Base-by-base conservation (phyloP, 441 rosid genomes). In the Metrosideros polymorpha region DNA sequence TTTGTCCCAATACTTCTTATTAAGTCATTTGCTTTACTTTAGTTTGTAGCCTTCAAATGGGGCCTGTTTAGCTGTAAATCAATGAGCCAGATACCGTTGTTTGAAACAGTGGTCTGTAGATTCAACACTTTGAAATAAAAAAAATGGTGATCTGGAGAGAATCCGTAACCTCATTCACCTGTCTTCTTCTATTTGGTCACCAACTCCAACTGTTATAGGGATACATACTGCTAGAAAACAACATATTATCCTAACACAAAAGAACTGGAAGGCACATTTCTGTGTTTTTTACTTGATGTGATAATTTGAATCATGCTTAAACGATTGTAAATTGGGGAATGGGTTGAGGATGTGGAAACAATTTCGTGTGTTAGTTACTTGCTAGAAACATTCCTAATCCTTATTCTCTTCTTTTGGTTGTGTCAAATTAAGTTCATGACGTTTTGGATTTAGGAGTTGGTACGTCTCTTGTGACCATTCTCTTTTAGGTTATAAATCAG, bases 401-500 rank as follows among this genome's bases (percentile, higher is more conserved):
- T 27, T 30, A 9, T 85, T 52, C 29, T 54, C 29, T 10, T 85
- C 39, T 53, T 32, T 17, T 52, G 43, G 51, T 76, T 29, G 22
- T 76, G 57, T 53, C 39, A 75, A 61, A 45, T 13, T 76, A 32
- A 86, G 63, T 52, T 86, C 56, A 42, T 83, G 63, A 82, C 6
- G 29, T 30, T 82, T 51, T 3, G n/a, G 43, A 47, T 29, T 29
- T 52, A 27, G 59, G 84, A 53, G 55, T 51, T 54, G 43, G 29
- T 54, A 6, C 0, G 59, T 54, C 43, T 29, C 55, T 82, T 51
- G 59, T 8, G 59, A 29, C 57, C 43, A 54, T 32, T 63, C 39
- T 29, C 39, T 82, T 88, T 85, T 90, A 98, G 99, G 99, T 97
- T 85, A 97, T 96, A 86, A 96, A 92, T 94, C 99, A 98, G 91